Evolutionary conservation across 352 stramenopile species (phyloP), one percentile per base, ranked within the genome.

Genomic region (Phytophthora vignae): DNA sequence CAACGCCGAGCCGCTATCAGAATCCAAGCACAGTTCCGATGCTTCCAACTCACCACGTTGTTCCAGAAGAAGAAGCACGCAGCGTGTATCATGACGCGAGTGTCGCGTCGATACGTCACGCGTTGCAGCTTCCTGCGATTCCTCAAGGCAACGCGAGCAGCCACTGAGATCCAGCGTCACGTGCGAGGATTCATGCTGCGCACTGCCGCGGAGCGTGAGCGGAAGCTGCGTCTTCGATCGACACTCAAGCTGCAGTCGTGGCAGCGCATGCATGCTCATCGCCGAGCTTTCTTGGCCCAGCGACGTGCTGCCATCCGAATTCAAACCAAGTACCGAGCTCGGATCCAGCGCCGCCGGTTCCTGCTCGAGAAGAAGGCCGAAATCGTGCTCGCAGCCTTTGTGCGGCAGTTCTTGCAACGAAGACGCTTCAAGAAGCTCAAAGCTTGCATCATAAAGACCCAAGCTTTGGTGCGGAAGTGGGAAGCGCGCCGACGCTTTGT

Each of bases 351-450:
- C 15, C 83, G 77, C 8, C 69, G 53, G 21, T 96, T 92, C 55
- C 36, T 91, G 10, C 50, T 54, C 5, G 74, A 79, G 21, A 87
- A 85, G 55, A 60, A 73, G 14, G 85, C 87, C 4, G 85, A 80
- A 4, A 91, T 93, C 19, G 79, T 86, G n/a, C 29, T 94, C 9
- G 77, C 84, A 22, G 78, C 89, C 1, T 92, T 93, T 56, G 75
- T 91, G 7, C 89, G 89, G 1, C 88, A 96, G 64, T 64, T 88
- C 54, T 55, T 94, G 4, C 83, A 93, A 62, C 78, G 82, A 2
- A 79, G 76, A 12, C 83, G 85, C 54, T 96, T 96, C 56, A 78
- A 73, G 25, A 62, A 68, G 22, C 71, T 94, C n/a, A 94, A 96
- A 71, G 48, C 73, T 5, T 67, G 80, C 9, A 79, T 96, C n/a